Conservation (phyloP, 768 basidiomycete genomes). For the Tulasnella sp. region DNA sequence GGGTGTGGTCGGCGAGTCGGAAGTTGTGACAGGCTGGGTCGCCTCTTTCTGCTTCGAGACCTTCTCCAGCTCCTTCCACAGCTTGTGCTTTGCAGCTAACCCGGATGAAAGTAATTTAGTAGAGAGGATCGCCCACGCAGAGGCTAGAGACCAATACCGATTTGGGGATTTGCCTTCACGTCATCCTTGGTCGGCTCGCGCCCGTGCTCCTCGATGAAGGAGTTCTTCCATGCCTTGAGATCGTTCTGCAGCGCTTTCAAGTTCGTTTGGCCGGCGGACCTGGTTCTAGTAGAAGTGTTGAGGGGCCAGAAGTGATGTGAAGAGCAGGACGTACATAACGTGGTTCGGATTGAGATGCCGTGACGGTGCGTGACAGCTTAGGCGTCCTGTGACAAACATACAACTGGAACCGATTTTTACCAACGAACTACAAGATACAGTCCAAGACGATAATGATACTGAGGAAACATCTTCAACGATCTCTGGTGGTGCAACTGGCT, state of each 20-base stretch:
- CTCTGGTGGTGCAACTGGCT: background rate
- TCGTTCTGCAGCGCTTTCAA: conserved; percentile 33
- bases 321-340: background rate
- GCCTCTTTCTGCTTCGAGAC: conserved; percentile 21
- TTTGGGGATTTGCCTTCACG: conserved; percentile 33
- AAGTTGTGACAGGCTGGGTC: background rate
- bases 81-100: conserved; percentile 35
- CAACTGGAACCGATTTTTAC: background rate
- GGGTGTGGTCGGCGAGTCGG: background rate
- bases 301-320: background rate
- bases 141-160: conserved; percentile 25
- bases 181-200: conserved; percentile 35
- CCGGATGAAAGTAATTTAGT: background rate
- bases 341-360: conserved; percentile 24
- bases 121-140: conserved; percentile 8
- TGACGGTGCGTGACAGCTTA: conserved; percentile 24
- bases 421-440: conserved; percentile 4
- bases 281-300: conserved; percentile 3
- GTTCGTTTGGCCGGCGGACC: conserved; percentile 17
- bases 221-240: conserved; percentile 36
- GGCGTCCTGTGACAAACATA: conserved; percentile 4
- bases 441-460: conserved; percentile 7
- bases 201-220: conserved; percentile 33
- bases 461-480: background rate
- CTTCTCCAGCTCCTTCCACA: conserved; percentile 32